Evolutionary conservation across 345 rosid genomes (phyloP).

Genomic region (Salix exigua): DNA sequence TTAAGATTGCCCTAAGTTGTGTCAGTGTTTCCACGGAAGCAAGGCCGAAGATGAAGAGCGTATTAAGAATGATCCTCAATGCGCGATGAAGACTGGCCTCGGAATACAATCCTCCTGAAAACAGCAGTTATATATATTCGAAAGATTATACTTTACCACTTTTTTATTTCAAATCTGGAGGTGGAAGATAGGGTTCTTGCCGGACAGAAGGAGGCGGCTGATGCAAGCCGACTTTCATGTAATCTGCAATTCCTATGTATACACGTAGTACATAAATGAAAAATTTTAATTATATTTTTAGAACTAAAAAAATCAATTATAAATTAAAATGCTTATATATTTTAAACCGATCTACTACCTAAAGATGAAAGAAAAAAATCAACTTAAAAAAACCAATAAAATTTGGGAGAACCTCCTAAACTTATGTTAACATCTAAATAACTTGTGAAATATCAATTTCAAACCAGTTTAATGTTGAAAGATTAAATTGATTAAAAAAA

Average conservation of each 20-base stretch:
- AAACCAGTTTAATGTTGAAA: no score
- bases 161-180: not conserved
- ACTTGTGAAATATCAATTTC: no score
- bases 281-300: not conserved
- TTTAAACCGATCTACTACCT: no score
- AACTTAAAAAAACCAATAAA: no score
- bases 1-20: slow-evolving; percentile 69
- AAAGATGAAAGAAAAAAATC: no score
- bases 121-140: not conserved
- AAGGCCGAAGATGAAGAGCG: slow-evolving; percentile 85
- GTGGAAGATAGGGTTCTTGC: not conserved
- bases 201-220: not conserved
- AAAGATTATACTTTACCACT: no score
- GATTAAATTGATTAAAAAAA: no score
- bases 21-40: slow-evolving; percentile 57
- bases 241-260: not conserved
- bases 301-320: no score
- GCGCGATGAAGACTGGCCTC: slow-evolving; percentile 36
- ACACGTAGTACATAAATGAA: not conserved
- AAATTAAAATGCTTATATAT: no score
- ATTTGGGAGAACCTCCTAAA: no score
- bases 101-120: not conserved
- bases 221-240: slow-evolving; percentile 1
- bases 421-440: no score
- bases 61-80: slow-evolving; percentile 60